Evolutionary conservation across 805 yeast species (phyloP), one percentile per base, ranked within the genome.

Genomic region (Isabelozyma rhagii): DNA sequence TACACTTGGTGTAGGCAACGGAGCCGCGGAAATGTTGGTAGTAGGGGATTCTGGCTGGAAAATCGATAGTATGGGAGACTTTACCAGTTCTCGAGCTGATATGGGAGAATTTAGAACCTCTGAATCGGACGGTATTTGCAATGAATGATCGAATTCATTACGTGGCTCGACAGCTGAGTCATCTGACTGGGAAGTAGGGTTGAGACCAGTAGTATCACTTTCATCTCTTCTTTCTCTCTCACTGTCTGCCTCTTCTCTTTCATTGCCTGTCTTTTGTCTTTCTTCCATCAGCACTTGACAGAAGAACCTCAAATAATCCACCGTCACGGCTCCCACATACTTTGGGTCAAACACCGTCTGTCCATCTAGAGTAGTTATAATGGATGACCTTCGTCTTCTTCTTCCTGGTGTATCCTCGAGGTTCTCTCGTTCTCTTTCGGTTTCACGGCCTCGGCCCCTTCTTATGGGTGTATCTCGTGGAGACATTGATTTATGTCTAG

Each of bases 321-420:
- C 61, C 2, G 76, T 71, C 17, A 73, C 58, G 1, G 72, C 68
- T 1, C 77, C 77, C 14, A 56, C 56, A 51, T 71, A 71, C 7
- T 58, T 61, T 0, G 68, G 57, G 18, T 69, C 69, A 48, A 59
- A 70, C 1, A 57, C 52, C 11, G 55, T 39, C 46, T 60, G 55
- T 1, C 71, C 73, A 11, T 55, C 52, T 5, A 44, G 51, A 11
- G 60, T 58, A 4, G 55, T 42, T 1, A 65, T 52, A 29, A 67
- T 58, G 0, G 72, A 68, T 1, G 71, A 62, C 13, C 73, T 50
- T 42, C 71, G 46, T 25, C 66, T 48, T 41, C 54, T 49, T 15
- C 21, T 27, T 28, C 18, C 18, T 10, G 21, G 14, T 6, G 45
- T 13, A 28, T 11, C 15, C 1, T 27, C 10, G 11, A 7, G 25